Percentiles rank a stretch among this genome's conserved stretches.
These are phyloP conservation scores for Juncus inflexus DNA, from an alignment of 176 grass and related monocot genomes.

Conservation along the genomic window DNA sequence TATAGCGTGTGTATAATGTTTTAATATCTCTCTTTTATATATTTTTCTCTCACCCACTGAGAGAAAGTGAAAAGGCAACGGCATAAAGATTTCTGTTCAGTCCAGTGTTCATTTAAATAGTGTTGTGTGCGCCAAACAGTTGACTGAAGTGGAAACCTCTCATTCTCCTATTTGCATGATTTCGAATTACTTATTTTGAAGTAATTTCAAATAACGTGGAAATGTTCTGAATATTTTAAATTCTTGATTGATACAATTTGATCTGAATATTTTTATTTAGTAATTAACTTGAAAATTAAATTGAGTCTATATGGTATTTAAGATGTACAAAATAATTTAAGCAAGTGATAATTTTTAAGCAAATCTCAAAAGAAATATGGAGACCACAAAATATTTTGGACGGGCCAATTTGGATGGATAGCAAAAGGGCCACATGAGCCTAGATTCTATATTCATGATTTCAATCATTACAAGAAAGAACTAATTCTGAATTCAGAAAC, in stretches of 20 bases:
- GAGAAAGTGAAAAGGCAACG: not conserved
- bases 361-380: not conserved
- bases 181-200: no score
- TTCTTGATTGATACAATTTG: no score
- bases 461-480: constrained; percentile 19
- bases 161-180: no score
- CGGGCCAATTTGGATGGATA: not conserved
- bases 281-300: no score
- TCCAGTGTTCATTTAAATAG: not conserved
- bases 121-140: not conserved
- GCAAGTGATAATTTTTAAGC: no score
- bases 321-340: no score
- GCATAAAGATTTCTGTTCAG: not conserved
- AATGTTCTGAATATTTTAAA: no score
- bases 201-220: no score
- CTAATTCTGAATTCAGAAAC: not conserved
- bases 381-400: not conserved
- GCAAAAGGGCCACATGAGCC: constrained; percentile 8
- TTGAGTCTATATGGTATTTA: no score
- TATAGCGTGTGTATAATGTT: not conserved
- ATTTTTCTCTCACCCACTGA: constrained; percentile 11
- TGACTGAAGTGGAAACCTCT: not conserved
- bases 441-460: constrained; percentile 1
- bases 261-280: no score
- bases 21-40: not conserved